These are phyloP conservation scores for Suillus hirtellus DNA, from an alignment of 768 basidiomycete species.

Conservation along the genomic window DNA sequence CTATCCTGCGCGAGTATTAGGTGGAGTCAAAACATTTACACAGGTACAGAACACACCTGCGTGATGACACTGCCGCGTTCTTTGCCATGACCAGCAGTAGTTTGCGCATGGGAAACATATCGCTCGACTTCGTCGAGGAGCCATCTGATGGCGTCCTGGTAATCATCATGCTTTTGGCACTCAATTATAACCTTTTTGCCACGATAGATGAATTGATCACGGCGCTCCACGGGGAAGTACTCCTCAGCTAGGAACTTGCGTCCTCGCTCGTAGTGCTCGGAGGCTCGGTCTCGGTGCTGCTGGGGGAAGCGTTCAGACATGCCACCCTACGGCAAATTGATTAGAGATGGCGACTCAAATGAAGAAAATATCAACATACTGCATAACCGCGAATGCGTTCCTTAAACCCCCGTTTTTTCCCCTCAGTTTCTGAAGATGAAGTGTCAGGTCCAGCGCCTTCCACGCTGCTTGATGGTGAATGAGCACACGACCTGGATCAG, in stretches of 20 bases:
- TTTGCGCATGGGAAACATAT: slow-evolving; percentile 56
- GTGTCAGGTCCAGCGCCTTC: slow-evolving; percentile 20
- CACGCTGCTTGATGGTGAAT: slow-evolving; percentile 26
- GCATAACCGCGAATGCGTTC: slow-evolving; percentile 32
- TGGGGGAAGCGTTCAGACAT: slow-evolving; percentile 62
- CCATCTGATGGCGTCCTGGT: slow-evolving; percentile 81
- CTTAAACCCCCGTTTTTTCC: slow-evolving; percentile 38
- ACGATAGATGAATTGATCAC: slow-evolving; percentile 92
- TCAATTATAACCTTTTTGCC: slow-evolving; percentile 93
- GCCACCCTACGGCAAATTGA: slow-evolving; percentile 34
- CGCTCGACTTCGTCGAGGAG: slow-evolving; percentile 61
- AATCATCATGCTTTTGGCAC: slow-evolving; percentile 90
- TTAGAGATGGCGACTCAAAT: background rate
- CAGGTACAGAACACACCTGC: slow-evolving; percentile 4
- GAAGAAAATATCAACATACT: slow-evolving; percentile 16
- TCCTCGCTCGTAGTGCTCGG: slow-evolving; percentile 56
- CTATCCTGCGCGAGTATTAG: slow-evolving; percentile 42
- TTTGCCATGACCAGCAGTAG: slow-evolving; percentile 36
- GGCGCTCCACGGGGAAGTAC: slow-evolving; percentile 86
- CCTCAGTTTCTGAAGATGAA: slow-evolving; percentile 32
- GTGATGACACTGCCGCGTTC: slow-evolving; percentile 24
- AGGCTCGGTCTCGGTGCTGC: slow-evolving; percentile 59
- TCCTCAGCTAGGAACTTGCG: slow-evolving; percentile 76
- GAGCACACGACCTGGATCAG: background rate
- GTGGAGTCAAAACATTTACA: slow-evolving; percentile 20